phyloP scores from a whole-genome alignment of 2,329 filamentous ascomycete species.

The Coniella lustricola region DNA sequence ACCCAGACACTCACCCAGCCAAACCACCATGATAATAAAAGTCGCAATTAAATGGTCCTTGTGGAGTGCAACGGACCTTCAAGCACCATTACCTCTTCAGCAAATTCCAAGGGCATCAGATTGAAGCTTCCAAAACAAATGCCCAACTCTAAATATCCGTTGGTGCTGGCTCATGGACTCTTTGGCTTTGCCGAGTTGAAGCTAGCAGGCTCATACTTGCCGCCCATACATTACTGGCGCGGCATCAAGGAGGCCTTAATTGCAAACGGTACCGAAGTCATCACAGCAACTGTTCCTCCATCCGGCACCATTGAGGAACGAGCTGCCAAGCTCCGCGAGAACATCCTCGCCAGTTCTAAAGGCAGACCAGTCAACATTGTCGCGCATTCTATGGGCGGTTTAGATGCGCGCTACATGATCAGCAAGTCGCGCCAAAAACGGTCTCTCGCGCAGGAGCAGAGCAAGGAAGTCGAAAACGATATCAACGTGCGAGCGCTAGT shows the following conservation, averaged over 20 bases:
- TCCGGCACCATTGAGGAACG: conserved; percentile 54
- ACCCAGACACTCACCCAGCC: too few species aligned
- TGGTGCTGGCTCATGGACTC: conserved; percentile 60
- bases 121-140: conserved; percentile 26
- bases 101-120: too few species aligned
- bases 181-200: conserved; percentile 55
- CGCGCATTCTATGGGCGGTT: conserved; percentile 61
- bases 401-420: conserved; percentile 61
- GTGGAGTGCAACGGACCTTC: too few species aligned
- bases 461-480: conserved; percentile 19
- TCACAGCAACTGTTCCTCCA: conserved; percentile 55
- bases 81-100: too few species aligned
- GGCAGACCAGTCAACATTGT: conserved; percentile 66
- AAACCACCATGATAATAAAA: too few species aligned
- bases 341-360: conserved; percentile 41
- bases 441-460: not conserved
- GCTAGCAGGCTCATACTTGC: conserved; percentile 41
- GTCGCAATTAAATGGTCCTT: too few species aligned
- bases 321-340: conserved; percentile 47
- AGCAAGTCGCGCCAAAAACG: conserved; percentile 40
- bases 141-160: conserved; percentile 43
- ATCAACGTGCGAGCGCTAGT: conserved; percentile 45
- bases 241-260: conserved; percentile 53
- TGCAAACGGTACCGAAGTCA: conserved; percentile 46
- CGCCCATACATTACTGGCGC: conserved; percentile 56